A percentile compares a stretch with the other conserved stretches of the same genome.
Evolutionary conservation across 2,329 filamentous ascomycete species (phyloP).

Genomic region (Colletotrichum lupini): DNA sequence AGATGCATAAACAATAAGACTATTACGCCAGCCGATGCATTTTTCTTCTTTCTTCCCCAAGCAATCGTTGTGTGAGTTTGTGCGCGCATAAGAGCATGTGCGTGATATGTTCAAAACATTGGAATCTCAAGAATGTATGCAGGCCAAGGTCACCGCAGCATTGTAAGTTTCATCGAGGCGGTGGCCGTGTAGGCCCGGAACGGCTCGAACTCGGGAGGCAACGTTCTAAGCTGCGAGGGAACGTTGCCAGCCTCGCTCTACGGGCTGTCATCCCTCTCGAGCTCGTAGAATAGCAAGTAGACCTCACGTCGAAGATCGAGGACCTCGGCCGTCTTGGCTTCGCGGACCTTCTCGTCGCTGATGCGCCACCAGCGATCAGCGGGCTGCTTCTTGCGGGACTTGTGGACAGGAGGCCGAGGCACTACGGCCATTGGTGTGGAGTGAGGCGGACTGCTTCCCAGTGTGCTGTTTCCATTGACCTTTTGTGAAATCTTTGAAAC

Average conservation of each 20-base stretch:
- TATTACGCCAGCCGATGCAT: slow-evolving; percentile 19
- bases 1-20: neutral
- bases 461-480: slow-evolving; percentile 37
- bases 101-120: slow-evolving; percentile 6
- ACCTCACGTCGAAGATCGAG: slow-evolving; percentile 95
- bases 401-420: slow-evolving; percentile 38
- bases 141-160: slow-evolving; percentile 8
- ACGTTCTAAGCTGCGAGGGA: slow-evolving; percentile 11
- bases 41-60: slow-evolving; percentile 10
- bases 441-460: slow-evolving; percentile 37
- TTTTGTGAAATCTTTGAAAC: slow-evolving; percentile 60
- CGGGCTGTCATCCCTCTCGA: slow-evolving; percentile 64
- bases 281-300: slow-evolving; percentile 95
- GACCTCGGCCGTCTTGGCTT: slow-evolving; percentile 92
- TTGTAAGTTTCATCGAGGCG: slow-evolving; percentile 13
- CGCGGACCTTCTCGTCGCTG: slow-evolving; percentile 95
- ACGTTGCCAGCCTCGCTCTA: slow-evolving; percentile 37
- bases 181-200: slow-evolving; percentile 17
- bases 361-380: slow-evolving; percentile 96
- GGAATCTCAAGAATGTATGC: neutral
- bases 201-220: slow-evolving; percentile 24
- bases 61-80: neutral
- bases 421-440: slow-evolving; percentile 38
- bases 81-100: neutral
- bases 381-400: slow-evolving; percentile 63